Percentiles rank a stretch among this genome's conserved stretches.
phyloP scores from a whole-genome alignment of 768 basidiomycete genomes.

The Rhodotorula babjevae region DNA sequence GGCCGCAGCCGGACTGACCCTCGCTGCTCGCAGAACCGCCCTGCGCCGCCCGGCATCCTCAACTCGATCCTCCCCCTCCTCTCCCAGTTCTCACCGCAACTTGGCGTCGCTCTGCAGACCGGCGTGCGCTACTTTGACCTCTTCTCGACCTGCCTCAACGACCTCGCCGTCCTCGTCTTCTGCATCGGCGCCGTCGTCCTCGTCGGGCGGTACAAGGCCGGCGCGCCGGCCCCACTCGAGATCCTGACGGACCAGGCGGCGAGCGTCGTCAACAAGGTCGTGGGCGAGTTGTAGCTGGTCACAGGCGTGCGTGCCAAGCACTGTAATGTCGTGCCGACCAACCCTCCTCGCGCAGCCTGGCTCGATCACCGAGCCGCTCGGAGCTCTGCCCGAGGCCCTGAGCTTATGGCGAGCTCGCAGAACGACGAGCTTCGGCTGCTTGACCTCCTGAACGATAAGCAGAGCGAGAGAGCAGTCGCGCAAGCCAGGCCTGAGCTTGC shows the following conservation, averaged over 20 bases:
- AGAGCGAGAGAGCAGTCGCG: no score
- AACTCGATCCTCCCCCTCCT: conserved; percentile 39
- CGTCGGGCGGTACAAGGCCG: conserved; percentile 24
- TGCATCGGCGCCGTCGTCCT: conserved; percentile 33
- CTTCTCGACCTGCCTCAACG: conserved; percentile 40
- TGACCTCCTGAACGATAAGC: no score
- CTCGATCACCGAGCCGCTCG: no score
- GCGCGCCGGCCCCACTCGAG: not conserved
- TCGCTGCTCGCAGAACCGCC: conserved; percentile 21
- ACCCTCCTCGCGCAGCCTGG: not conserved
- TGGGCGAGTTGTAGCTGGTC: conserved; percentile 17
- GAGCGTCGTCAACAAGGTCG: conserved; percentile 13
- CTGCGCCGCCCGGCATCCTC: conserved; percentile 39
- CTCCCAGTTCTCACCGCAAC: conserved; percentile 39
- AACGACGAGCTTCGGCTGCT: no score
- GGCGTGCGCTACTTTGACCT: conserved; percentile 39
- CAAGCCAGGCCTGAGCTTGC: no score
- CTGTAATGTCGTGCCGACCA: not conserved
- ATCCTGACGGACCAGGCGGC: conserved; percentile 3
- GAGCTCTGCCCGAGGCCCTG: no score
- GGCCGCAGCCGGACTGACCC: not conserved
- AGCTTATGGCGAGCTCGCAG: no score
- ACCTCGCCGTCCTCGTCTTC: conserved; percentile 42
- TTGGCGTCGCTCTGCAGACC: conserved; percentile 35
- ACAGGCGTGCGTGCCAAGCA: fast-evolving